A percentile compares a stretch with the other conserved stretches of the same genome.
phyloP scores from a whole-genome alignment of 1,139 yeast genomes.

The Debaryomyces sp. region DNA sequence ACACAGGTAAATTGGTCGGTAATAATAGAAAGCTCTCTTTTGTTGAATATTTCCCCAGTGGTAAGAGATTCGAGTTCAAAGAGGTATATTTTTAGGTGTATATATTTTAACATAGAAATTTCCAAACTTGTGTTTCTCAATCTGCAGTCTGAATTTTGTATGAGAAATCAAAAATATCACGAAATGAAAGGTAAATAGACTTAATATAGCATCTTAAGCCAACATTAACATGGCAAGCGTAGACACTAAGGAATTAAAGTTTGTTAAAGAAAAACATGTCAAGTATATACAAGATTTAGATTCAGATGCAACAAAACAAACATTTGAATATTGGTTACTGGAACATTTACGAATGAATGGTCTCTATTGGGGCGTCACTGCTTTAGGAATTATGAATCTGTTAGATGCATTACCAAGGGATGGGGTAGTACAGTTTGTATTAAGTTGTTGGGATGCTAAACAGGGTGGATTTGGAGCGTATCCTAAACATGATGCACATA shows the following conservation, averaged over 20 bases:
- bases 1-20: conserved; percentile 62
- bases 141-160: conserved; percentile 2
- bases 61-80: conserved; percentile 51
- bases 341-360: conserved; percentile 93
- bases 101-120: conserved; percentile 32
- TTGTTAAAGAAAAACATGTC: conserved; percentile 34
- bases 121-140: background rate
- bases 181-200: background rate
- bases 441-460: conserved; percentile 61
- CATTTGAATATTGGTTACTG: conserved; percentile 81
- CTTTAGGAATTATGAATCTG: conserved; percentile 63
- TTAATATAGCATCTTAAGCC: background rate
- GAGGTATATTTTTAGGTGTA: conserved; percentile 46
- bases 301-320: conserved; percentile 30
- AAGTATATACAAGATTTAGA: conserved; percentile 41
- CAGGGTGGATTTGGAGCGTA: conserved; percentile 90
- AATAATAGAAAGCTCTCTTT: conserved; percentile 57
- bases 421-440: conserved; percentile 68
- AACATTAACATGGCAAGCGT: background rate
- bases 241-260: conserved; percentile 3
- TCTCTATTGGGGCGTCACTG: conserved; percentile 91
- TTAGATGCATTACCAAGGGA: conserved; percentile 54
- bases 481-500: conserved; percentile 87
- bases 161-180: background rate
- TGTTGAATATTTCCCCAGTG: conserved; percentile 68